Conservation (phyloP, 805 yeast genomes). For the Kodamaea hsintzibuensis region DNA sequence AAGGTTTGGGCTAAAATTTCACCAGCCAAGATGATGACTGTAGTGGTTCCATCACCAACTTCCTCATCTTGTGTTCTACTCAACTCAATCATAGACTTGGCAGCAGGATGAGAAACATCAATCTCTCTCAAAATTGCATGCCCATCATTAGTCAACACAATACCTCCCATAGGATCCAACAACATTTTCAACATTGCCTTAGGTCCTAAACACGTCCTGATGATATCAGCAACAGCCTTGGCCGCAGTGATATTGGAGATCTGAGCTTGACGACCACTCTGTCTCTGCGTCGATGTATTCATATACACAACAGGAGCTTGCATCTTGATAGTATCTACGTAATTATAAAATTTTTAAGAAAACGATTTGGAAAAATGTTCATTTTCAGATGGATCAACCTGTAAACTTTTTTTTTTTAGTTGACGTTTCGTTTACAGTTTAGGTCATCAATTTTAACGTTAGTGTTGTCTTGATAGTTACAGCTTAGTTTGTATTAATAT, state of each 20-base stretch:
- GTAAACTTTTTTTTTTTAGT: not conserved
- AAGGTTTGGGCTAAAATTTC: conserved; percentile 94
- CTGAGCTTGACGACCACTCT: conserved; percentile 96
- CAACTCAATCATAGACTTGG: conserved; percentile 96
- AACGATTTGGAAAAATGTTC: not conserved
- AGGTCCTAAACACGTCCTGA: conserved; percentile 97
- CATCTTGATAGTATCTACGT: conserved; percentile 23
- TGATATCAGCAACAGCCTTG: conserved; percentile 97
- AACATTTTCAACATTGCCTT: conserved; percentile 99
- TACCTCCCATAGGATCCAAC: conserved; percentile 95
- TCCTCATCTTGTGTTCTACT: conserved; percentile 98
- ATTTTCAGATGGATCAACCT: conserved; percentile 2
- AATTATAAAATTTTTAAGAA: conserved; percentile 6
- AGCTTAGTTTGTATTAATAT: not conserved
- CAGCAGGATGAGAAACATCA: conserved; percentile 98
- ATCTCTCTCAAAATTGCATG: conserved; percentile 97
- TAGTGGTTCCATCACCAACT: conserved; percentile 98
- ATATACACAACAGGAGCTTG: conserved; percentile 50
- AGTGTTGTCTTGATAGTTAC: not conserved
- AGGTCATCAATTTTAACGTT: not conserved
- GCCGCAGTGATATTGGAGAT: conserved; percentile 97
- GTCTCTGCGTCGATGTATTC: conserved; percentile 87
- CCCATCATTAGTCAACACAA: conserved; percentile 96
- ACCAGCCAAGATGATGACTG: conserved; percentile 95
- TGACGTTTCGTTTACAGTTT: not conserved